Evolutionary conservation across 208 protist genomes (phyloP).

Genomic region (Histomonas meleagridis): DNA sequence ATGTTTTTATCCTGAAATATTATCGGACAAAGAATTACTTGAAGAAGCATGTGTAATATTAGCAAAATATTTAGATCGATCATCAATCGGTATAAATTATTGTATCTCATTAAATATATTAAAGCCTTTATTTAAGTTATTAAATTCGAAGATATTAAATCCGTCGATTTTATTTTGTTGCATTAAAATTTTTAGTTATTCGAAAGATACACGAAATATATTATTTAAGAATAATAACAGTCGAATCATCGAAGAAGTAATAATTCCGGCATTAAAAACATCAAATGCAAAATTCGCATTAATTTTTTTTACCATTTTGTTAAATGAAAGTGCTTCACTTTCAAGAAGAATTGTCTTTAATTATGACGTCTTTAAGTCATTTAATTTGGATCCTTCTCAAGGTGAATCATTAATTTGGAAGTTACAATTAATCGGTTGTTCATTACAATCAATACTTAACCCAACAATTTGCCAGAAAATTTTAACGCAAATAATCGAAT

Average conservation of each 20-base stretch:
- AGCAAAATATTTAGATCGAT: not conserved
- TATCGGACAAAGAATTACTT: not conserved
- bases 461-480: not conserved
- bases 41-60: not conserved
- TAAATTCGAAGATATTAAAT: not conserved
- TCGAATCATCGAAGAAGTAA: not conserved
- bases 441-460: not conserved
- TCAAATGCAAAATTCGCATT: not conserved
- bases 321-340: not conserved
- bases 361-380: not conserved
- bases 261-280: not conserved
- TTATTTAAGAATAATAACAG: not conserved
- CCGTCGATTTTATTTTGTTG: not conserved
- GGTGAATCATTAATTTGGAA: not conserved
- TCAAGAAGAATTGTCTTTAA: not conserved
- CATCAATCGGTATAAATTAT: not conserved
- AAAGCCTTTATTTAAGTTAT: not conserved
- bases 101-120: not conserved
- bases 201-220: not conserved
- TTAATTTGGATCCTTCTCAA: not conserved
- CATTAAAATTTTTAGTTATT: not conserved
- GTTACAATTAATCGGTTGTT: not conserved
- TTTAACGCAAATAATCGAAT: not conserved
- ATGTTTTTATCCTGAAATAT: not conserved
- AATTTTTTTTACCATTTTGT: not conserved